phyloP scores from a whole-genome alignment of 2,329 filamentous ascomycete genomes.

The Penicillium concentricum region DNA sequence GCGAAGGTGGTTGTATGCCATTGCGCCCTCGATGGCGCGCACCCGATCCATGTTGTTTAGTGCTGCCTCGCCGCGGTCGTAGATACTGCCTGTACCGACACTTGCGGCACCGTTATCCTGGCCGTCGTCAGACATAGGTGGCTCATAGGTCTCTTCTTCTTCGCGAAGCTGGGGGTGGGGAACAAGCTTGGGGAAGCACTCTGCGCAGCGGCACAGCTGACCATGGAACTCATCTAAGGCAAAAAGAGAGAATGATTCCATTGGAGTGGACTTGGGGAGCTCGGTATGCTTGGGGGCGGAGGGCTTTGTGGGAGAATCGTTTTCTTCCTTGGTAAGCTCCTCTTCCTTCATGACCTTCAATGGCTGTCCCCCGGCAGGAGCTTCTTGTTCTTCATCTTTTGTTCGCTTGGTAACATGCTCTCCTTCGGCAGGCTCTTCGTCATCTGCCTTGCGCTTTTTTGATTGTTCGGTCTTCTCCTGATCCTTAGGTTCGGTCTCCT shows the following conservation, averaged over 20 bases:
- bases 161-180: slow-evolving; percentile 80
- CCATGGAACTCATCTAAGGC: slow-evolving; percentile 75
- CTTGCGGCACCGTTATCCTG: slow-evolving; percentile 52
- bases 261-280: slow-evolving; percentile 56
- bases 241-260: slow-evolving; percentile 74
- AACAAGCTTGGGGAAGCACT: slow-evolving; percentile 74
- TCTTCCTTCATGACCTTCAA: slow-evolving; percentile 1
- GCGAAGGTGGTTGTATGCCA: slow-evolving; percentile 96
- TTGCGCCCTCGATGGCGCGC: slow-evolving; percentile 89
- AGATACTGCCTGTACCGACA: slow-evolving; percentile 72
- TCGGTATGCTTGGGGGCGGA: slow-evolving; percentile 57
- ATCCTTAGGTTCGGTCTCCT: not conserved
- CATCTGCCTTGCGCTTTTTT: slow-evolving; percentile 67
- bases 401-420: slow-evolving; percentile 47
- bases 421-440: slow-evolving; percentile 43
- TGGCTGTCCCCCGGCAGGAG: slow-evolving; percentile 12
- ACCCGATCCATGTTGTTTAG: slow-evolving; percentile 91
- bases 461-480: slow-evolving; percentile 27
- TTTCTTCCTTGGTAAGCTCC: slow-evolving; percentile 5
- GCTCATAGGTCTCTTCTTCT: slow-evolving; percentile 92
- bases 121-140: slow-evolving; percentile 71
- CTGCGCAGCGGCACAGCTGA: slow-evolving; percentile 74
- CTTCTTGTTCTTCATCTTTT: slow-evolving; percentile 38
- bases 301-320: slow-evolving; percentile 2
- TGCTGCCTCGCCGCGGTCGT: slow-evolving; percentile 89